Evolutionary conservation across 768 basidiomycete genomes (phyloP), one percentile per base, ranked within the genome.

Genomic region (Leccinellum luteum): DNA sequence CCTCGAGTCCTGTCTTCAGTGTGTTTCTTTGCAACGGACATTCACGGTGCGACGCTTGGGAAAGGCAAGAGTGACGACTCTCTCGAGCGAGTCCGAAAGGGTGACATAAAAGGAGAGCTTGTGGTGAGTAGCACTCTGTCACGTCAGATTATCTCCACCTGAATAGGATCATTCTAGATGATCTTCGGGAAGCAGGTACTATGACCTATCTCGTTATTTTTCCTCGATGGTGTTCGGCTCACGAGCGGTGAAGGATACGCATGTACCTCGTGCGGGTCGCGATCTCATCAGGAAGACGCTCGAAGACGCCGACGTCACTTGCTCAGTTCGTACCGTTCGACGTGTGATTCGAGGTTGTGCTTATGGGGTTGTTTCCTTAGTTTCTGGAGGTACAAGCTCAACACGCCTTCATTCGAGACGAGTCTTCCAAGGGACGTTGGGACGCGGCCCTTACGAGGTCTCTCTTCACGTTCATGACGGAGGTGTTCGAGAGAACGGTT

Each of bases 351-450:
- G 41, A 52, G 53, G 51, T 48, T 21, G 50, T 25, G 52, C 56
- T 60, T 5, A 70, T 49, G 35, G 9, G 6, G 23, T 32, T 52
- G 13, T 34, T 54, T 47, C 21, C 10, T 13, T 68, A 94, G 90
- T 94, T 95, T 71, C 75, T 97, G 58, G 96, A 98, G 71, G 93
- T 98, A 14, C 94, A 97, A 71, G 96, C 95, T 0, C 95, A 98
- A 66, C 95, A 98, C 63, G 96, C 96, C 3, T 98, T 98, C 73
- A 88, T 98, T 59, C 86, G 95, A 6, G 94, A 96, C 69, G 92
- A 94, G 65, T 81, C 83, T 7, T 92, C 89, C 30, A 98, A 97
- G 71, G 95, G 93, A 2, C 83, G 96, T 54, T 98, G 94, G 94
- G 96, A 98, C 66, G 93, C 94, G 8, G 94, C 94, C 0, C 75